Evolutionary conservation across 148 eudicot species (phyloP).

Genomic region (Vaccinium myrtillus): DNA sequence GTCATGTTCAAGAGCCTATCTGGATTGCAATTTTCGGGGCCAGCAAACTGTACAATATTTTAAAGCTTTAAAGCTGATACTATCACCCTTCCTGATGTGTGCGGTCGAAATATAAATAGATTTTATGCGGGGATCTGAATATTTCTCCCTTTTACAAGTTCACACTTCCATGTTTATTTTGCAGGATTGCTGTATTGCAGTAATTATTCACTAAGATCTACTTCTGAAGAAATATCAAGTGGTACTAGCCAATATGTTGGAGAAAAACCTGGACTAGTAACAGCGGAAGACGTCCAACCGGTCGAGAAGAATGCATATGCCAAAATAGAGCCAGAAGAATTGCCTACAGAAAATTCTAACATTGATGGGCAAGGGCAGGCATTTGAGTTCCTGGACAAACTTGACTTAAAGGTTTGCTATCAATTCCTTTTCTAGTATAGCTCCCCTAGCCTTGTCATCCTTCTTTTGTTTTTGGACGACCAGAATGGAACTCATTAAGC

Average conservation of each 20-base stretch:
- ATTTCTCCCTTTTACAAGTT: neutral
- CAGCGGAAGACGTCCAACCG: conserved; percentile 24
- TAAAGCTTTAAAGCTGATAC: neutral
- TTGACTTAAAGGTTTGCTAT: conserved; percentile 50
- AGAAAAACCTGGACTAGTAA: conserved; percentile 26
- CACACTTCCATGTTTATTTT: neutral
- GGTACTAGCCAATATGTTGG: conserved; percentile 21
- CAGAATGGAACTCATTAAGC: neutral
- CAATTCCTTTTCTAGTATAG: neutral
- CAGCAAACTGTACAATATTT: neutral
- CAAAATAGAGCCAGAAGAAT: conserved; percentile 21
- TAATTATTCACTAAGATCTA: conserved; percentile 35
- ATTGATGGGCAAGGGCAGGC: conserved; percentile 30
- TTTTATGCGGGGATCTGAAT: neutral
- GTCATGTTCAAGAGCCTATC: neutral
- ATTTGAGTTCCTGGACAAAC: conserved; percentile 40
- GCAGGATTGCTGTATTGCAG: conserved; percentile 32
- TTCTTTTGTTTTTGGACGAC: neutral
- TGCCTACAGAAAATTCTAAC: conserved; percentile 24
- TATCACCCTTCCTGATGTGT: neutral
- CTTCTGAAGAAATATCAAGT: conserved; percentile 48
- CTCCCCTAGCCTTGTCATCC: neutral
- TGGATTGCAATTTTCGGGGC: neutral
- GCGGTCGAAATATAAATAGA: neutral
- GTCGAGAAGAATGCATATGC: conserved; percentile 26